Percentiles rank a stretch among this genome's conserved stretches.
Conservation (phyloP, 1,284 basidiomycete genomes). For the Puccinia triticina region DNA sequence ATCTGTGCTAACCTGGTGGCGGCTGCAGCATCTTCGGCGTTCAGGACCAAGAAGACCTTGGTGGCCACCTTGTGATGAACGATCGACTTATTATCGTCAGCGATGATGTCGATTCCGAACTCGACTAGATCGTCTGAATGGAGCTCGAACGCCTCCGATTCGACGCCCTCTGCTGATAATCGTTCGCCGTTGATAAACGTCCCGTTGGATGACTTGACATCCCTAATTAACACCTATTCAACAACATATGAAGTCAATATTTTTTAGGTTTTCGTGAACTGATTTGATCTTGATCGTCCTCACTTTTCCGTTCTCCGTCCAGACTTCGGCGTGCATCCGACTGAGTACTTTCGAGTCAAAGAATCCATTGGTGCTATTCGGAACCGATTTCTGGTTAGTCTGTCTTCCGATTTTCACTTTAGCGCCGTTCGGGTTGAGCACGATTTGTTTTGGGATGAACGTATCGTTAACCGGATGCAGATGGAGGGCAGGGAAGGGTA, state of each 20-base stretch:
- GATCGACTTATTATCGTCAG: constrained; percentile 97
- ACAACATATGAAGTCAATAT: constrained; percentile 9
- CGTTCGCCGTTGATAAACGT: constrained; percentile 97
- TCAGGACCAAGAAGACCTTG: constrained; percentile 84
- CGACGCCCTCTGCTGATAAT: constrained; percentile 83
- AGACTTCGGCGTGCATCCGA: constrained; percentile 95
- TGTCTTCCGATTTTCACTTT: constrained; percentile 95
- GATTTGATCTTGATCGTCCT: constrained; percentile 55
- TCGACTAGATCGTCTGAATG: constrained; percentile 94
- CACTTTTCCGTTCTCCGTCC: constrained; percentile 87
- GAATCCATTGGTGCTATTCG: constrained; percentile 91
- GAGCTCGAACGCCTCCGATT: constrained; percentile 90
- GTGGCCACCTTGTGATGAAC: constrained; percentile 98
- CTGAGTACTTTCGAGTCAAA: constrained; percentile 97
- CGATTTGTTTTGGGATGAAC: constrained; percentile 93
- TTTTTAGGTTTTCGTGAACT: constrained; percentile 1
- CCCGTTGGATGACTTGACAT: constrained; percentile 96
- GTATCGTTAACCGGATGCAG: constrained; percentile 95
- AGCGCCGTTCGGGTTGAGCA: constrained; percentile 70
- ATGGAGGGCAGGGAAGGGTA: constrained; percentile 67
- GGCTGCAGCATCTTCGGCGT: constrained; percentile 73
- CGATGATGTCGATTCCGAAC: constrained; percentile 98
- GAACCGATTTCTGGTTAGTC: constrained; percentile 93
- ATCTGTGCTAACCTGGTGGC: constrained; percentile 54
- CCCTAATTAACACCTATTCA: constrained; percentile 88